Base-by-base conservation (phyloP, 371 early-diverging fungal genomes). In the Apophysomyces ossiformis region DNA sequence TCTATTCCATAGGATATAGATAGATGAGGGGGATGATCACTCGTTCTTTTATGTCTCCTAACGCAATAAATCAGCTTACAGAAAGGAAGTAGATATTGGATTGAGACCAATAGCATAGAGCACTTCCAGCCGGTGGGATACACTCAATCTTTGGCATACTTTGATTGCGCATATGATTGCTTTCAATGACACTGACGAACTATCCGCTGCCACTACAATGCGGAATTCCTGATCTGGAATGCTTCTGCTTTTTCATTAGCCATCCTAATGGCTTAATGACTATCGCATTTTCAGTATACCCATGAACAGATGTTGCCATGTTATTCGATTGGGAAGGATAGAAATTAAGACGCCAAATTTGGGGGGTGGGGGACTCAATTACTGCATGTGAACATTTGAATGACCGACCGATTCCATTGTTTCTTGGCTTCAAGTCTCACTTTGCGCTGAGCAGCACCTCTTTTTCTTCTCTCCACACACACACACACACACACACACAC, bases 161-260 rank as follows among this genome's bases (percentile, higher is more conserved):
- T 60, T 13, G 12, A 66, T 37, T 7, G 74, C 70, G 57, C 61
- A 71, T 7, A 54, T n/a, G 12, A 73, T 66, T 6, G 77, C 74
- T 32, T 73, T 62, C 58, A 60, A 50, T 1, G 77, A 70, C 12
- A 60, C 56, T 15, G 57, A 37, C 2, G 77, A 69, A 36, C 66
- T 66, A 46, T 77, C 74, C 13, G 63, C 74, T 35, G 77, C 74
- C 12, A 77, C 72, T 16, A 77, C 60, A 54, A 77, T 67, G 45
- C 67, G 71, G 56, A 61, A 74, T 26, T 50, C 54, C 16, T 21
- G 21, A 21, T 16, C 21, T 2, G 54, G 54, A 8, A 21, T 26
- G 21, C 3, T 50, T 21, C 54, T 50, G 21, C 5, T 6, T 9
- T 26, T 26, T 9, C n/a, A 50, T 50, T 21, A 50, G 21, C 54